Conservation (phyloP, 345 rosid genomes). For the Ailanthus altissimus region DNA sequence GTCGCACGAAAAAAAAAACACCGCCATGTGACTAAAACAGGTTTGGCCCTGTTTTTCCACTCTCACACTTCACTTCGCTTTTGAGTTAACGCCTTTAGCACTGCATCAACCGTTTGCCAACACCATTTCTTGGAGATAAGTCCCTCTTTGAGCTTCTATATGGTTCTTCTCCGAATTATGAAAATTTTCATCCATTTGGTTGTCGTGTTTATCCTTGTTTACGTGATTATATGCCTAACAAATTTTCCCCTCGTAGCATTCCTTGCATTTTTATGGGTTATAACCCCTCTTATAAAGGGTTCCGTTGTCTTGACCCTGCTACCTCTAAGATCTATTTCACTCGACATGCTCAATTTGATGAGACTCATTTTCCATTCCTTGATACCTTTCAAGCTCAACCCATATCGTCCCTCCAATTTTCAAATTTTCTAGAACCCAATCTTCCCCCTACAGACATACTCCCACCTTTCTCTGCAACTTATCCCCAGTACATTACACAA, state of each 20-base stretch:
- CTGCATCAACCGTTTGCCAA: conserved; percentile 10
- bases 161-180: neutral
- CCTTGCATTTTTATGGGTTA: neutral
- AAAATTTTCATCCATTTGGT: conserved; percentile 3
- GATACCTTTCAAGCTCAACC: neutral
- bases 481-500: conserved; percentile 13
- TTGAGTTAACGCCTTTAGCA: too few relatives aligned
- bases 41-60: too few relatives aligned
- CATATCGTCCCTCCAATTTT: neutral
- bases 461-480: neutral
- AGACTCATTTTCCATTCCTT: neutral
- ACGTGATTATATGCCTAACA: neutral
- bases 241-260: neutral
- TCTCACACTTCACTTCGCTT: too few relatives aligned
- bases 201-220: neutral
- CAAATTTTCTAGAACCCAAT: neutral
- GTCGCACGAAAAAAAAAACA: conserved; percentile 4
- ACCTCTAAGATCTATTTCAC: neutral
- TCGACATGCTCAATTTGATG: conserved; percentile 18
- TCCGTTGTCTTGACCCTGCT: neutral
- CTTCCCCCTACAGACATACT: neutral
- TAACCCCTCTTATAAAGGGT: neutral
- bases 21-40: too few relatives aligned
- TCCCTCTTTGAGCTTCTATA: neutral
- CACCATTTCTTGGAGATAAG: conserved; percentile 8